Base-by-base conservation (phyloP, 352 stramenopile genomes). In the Pythium brachiatum region DNA sequence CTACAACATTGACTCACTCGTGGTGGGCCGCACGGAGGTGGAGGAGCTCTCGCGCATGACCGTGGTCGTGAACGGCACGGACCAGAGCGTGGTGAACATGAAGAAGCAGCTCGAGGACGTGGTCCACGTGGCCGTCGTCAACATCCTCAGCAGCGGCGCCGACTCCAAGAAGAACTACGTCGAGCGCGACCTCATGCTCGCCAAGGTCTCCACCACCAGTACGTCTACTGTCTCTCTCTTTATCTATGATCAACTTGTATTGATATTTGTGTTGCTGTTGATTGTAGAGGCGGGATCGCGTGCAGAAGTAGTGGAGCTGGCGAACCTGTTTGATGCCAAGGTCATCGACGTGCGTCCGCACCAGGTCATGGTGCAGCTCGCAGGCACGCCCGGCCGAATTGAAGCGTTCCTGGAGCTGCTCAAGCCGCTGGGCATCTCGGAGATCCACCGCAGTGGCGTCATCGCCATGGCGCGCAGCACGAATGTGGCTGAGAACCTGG, bases 1-100 rank as follows among this genome's bases (percentile, higher is more conserved):
- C 23, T 94, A 94, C 78, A 94, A 94, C 65, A 94, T 94, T 72
- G 86, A 94, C 67, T 92, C 81, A 71, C 67, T 94, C 7, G 83
- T 94, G n/a, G 86, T 92, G 15, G 86, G 86, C 9, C 86, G 82
- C 63, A 94, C 83, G 15, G 86, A 94, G 66, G 86, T 92, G 36
- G 78, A 92, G 44, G 83, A 94, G 68, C 81, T 94, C 54, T 91
- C 81, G 56, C 83, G 83, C 60, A 94, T 94, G 86, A 94, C 81
- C 16, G 83, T 92, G 12, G 86, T 94, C 23, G 81, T 94, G 26
- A 90, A 92, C 38, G 86, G 79, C 65, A 92, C 83, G 34, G 77
- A 88, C 57, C 64, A 89, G 59, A 92, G 83, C 64, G 83, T 90
- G 52, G 66, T 87, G 50, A 92, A 94, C 69, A 94, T 94, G 83